These are phyloP conservation scores for Phaeoacremonium minimum DNA, from an alignment of 2,329 filamentous ascomycete genomes.

Conservation along the genomic window DNA sequence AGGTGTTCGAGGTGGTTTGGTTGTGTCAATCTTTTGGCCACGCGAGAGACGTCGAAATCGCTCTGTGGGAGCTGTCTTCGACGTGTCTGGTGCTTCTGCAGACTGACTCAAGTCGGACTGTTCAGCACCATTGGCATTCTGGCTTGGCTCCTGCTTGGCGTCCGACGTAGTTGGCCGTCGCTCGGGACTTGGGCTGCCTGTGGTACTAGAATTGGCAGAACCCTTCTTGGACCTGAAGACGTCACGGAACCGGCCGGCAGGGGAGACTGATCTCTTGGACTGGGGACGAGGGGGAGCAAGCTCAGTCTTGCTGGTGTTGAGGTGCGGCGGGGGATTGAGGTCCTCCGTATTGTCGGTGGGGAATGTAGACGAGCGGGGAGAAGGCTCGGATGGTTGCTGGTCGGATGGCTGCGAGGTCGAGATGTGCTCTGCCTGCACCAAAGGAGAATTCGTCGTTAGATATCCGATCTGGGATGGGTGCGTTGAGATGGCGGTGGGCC, in stretches of 20 bases:
- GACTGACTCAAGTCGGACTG: conserved; percentile 7
- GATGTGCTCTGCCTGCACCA: conserved; percentile 55
- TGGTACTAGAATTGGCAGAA: conserved; percentile 26
- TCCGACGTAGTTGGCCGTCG: conserved; percentile 10
- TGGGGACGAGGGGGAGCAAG: conserved; percentile 37
- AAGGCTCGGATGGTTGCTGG: conserved; percentile 17
- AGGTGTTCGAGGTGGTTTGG: conserved; percentile 40
- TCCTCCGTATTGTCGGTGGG: conserved; percentile 24
- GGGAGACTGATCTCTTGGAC: conserved; percentile 60
- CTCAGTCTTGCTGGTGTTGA: conserved; percentile 27
- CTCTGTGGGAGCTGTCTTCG: conserved; percentile 12
- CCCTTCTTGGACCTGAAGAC: conserved; percentile 60
- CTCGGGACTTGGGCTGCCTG: conserved; percentile 36
- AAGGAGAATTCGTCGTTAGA: conserved; percentile 64
- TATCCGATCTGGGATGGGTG: conserved; percentile 65
- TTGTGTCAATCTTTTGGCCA: conserved; percentile 21
- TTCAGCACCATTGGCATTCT: not conserved
- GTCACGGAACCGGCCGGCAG: conserved; percentile 66
- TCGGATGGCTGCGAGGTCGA: conserved; percentile 36
- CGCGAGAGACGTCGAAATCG: conserved; percentile 20
- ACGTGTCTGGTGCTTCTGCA: conserved; percentile 4
- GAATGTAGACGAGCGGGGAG: conserved; percentile 32
- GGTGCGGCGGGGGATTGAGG: conserved; percentile 21
- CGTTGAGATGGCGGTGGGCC: conserved; percentile 47
- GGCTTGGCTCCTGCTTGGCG: conserved; percentile 1